Conservation (phyloP, 2,329 filamentous ascomycete genomes). For the Alternaria conjuncta region DNA sequence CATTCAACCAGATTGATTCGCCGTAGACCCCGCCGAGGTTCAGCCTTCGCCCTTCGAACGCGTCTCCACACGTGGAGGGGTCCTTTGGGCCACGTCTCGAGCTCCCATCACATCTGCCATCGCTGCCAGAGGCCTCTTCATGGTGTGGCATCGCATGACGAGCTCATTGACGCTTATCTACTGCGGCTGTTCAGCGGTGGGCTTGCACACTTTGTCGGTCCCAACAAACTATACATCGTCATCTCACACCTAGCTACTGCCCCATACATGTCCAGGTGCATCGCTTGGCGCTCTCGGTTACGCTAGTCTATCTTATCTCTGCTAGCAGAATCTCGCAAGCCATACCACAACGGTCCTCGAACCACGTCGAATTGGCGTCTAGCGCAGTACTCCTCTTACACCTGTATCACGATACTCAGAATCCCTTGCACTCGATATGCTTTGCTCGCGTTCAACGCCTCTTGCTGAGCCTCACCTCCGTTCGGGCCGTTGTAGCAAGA, state of each 20-base stretch:
- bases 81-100: slow-evolving; percentile 1
- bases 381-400: background rate
- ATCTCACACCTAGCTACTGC: background rate
- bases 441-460: background rate
- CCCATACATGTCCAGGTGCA: background rate
- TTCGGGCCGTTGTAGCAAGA: background rate
- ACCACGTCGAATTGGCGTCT: background rate
- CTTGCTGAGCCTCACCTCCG: background rate
- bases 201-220: background rate
- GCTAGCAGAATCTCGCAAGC: background rate
- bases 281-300: background rate
- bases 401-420: background rate
- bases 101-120: background rate
- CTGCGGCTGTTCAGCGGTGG: background rate
- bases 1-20: slow-evolving; percentile 13
- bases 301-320: background rate
- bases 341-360: background rate
- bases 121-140: background rate
- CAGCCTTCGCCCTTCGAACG: slow-evolving; percentile 4
- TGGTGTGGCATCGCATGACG: background rate
- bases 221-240: background rate
- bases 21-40: slow-evolving; percentile 7
- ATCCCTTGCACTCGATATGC: too few species aligned
- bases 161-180: background rate
- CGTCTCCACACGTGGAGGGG: slow-evolving; percentile 10